Base-by-base conservation (phyloP, 345 rosid genomes). In the Dipteronia sinensis region DNA sequence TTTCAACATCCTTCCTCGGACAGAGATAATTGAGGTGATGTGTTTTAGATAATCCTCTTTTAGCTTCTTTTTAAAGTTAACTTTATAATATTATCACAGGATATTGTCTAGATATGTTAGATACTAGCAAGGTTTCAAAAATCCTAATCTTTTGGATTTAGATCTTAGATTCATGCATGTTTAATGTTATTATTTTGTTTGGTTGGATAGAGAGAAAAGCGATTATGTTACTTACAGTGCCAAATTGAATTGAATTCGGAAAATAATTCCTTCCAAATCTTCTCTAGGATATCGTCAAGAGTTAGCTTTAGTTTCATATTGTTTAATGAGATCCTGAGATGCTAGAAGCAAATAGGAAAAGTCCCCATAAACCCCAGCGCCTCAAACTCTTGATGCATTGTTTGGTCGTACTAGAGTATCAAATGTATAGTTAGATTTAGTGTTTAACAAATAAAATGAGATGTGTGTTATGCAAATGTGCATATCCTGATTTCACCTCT, bases 1-100 rank as follows among this genome's bases (percentile, higher is more conserved):
- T n/a, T 75, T 93, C 83, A 88, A 77, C 87, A 84, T 86, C 78
- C 88, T 88, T 81, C 91, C 95, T 78, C 99, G 97, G 7, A 85
- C 86, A 23, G 92, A 89, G 76, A 92, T 94, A 69, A 87, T 89
- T 44, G 88, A 96, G 99, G 98, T 95, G 78, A 76, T 69, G 27
- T 76, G 55, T 58, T 53, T 56, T 67, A 20, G 56, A 27, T 55
- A 22, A 20, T 62, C 10, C 19, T 66, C 0, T 17, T 72, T 31
- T 46, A 49, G 9, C 20, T 68, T 46, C 78, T 63, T 47, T 71
- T 53, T 23, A 20, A 71, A 19, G 74, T 16, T 71, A 40, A 20
- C 9, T 20, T 67, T 67, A 31, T 22, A 46, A n/a, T 10, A 68
- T 3, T 31, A 0, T 73, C 56, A 62, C 7, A 61, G 67, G 31